Evolutionary conservation across 2,329 filamentous ascomycete species (phyloP).

Genomic region (Fusarium agapanthi): DNA sequence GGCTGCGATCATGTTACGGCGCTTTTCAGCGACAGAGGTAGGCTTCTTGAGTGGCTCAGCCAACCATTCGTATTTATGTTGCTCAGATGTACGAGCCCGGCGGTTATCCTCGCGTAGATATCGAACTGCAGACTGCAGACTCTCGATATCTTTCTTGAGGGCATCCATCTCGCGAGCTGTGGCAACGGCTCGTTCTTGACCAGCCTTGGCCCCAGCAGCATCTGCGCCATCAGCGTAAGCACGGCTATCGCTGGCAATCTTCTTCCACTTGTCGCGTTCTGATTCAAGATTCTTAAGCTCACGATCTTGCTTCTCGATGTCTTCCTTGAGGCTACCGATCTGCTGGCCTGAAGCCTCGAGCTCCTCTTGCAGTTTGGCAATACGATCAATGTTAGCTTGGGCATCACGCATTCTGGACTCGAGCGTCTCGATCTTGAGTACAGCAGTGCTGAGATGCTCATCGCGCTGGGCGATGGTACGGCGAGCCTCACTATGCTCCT

Average conservation of each 20-base stretch:
- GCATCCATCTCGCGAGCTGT: conserved; percentile 77
- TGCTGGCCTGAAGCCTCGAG: conserved; percentile 63
- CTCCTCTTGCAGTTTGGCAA: conserved; percentile 70
- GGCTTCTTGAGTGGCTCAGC: conserved; percentile 66
- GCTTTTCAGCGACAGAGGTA: conserved; percentile 56
- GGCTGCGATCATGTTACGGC: conserved; percentile 60
- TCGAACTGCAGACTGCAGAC: conserved; percentile 70
- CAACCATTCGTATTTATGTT: conserved; percentile 66
- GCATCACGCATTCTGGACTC: conserved; percentile 88
- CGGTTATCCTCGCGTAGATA: conserved; percentile 74
- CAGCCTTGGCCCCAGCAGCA: conserved; percentile 62
- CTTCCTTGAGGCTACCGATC: conserved; percentile 65
- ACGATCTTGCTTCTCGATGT: conserved; percentile 72
- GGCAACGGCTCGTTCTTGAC: conserved; percentile 73
- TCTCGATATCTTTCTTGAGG: conserved; percentile 73
- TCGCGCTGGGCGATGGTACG: conserved; percentile 77
- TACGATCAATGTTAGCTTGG: conserved; percentile 76
- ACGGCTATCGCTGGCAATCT: conserved; percentile 70
- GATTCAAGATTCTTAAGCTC: conserved; percentile 71
- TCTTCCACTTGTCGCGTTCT: conserved; percentile 76
- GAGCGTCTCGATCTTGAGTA: conserved; percentile 93
- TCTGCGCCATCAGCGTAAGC: conserved; percentile 63
- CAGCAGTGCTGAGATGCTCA: conserved; percentile 83
- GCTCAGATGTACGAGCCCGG: conserved; percentile 66
- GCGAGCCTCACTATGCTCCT: conserved; percentile 81